Percentiles rank a stretch among this genome's conserved stretches.
Conservation (phyloP, 108 stramenopile species). For the Fragilariopsis cylindrus region DNA sequence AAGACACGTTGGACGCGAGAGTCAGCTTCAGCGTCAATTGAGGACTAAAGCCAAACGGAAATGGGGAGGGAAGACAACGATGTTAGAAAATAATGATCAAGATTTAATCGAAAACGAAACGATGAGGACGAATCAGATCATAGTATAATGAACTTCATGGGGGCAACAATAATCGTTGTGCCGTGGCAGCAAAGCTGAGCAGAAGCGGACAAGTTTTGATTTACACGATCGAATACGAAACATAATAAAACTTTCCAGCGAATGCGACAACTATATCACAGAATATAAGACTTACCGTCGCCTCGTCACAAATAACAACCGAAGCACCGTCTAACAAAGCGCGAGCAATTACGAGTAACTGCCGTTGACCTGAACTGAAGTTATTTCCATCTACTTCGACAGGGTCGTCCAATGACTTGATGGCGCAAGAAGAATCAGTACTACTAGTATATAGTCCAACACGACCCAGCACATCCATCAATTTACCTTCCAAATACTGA, state of each 20-base stretch:
- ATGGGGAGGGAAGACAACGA: constrained; percentile 8
- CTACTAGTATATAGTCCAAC: constrained; percentile 52
- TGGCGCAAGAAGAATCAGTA: constrained; percentile 7
- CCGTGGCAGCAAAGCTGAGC: background rate
- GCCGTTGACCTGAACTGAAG: constrained; percentile 94
- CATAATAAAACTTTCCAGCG: background rate
- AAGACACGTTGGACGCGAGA: constrained; percentile 84
- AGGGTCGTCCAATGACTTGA: constrained; percentile 63
- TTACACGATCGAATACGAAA: background rate
- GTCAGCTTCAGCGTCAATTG: constrained; percentile 93
- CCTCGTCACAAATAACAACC: constrained; percentile 95
- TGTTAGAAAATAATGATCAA: too few relatives aligned
- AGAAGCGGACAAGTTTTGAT: background rate
- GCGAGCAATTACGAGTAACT: constrained; percentile 94
- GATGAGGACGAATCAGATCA: too few relatives aligned
- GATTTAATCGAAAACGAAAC: too few relatives aligned
- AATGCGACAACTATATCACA: too few relatives aligned
- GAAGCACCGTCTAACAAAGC: constrained; percentile 75
- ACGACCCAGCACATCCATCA: constrained; percentile 69
- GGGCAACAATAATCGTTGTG: too few relatives aligned
- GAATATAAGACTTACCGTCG: constrained; percentile 36
- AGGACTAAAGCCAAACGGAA: constrained; percentile 21
- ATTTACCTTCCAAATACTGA: constrained; percentile 49
- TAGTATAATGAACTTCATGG: too few relatives aligned
- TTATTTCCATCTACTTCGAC: constrained; percentile 91